A percentile compares a stretch with the other conserved stretches of the same genome.
Evolutionary conservation across 2,329 filamentous ascomycete genomes (phyloP).

Genomic region (Venturia oleaginea): DNA sequence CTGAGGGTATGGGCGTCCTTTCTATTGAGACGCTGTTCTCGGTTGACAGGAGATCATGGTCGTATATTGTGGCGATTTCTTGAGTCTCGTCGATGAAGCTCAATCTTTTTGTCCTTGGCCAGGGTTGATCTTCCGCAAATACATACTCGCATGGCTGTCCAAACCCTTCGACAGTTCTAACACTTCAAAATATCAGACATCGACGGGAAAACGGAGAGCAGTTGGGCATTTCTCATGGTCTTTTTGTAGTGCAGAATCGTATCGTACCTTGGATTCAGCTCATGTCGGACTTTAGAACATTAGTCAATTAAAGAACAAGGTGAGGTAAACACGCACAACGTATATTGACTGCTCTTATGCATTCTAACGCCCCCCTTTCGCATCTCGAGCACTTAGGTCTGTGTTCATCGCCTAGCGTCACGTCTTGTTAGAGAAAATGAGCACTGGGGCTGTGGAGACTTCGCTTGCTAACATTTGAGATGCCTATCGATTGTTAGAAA

Average conservation of each 20-base stretch:
- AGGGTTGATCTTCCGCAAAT: slow-evolving; percentile 23
- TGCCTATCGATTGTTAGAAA: neutral
- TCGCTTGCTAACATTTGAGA: neutral
- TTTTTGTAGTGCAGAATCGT: neutral
- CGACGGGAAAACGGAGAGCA: too few relatives aligned
- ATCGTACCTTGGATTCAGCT: slow-evolving; percentile 7
- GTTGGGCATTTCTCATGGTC: neutral
- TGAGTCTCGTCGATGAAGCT: slow-evolving; percentile 25
- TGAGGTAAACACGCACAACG: neutral
- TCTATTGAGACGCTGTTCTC: neutral
- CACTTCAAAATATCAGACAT: slow-evolving; percentile 13
- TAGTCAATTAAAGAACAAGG: neutral
- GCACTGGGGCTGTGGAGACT: neutral
- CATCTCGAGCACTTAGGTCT: slow-evolving; percentile 1
- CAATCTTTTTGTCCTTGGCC: slow-evolving; percentile 24
- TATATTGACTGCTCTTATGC: slow-evolving; percentile 3
- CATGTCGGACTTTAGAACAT: neutral
- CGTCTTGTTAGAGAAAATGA: neutral
- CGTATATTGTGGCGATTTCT: slow-evolving; percentile 25
- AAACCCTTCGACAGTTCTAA: slow-evolving; percentile 20
- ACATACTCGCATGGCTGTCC: slow-evolving; percentile 24
- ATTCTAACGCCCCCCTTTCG: neutral
- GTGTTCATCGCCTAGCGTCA: slow-evolving; percentile 5
- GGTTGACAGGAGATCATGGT: slow-evolving; percentile 20
- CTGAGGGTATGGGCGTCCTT: neutral